These are phyloP conservation scores for Marchantia paleacea DNA, from an alignment of 225 moss, liverwort and hornwort genomes.

Conservation along the genomic window DNA sequence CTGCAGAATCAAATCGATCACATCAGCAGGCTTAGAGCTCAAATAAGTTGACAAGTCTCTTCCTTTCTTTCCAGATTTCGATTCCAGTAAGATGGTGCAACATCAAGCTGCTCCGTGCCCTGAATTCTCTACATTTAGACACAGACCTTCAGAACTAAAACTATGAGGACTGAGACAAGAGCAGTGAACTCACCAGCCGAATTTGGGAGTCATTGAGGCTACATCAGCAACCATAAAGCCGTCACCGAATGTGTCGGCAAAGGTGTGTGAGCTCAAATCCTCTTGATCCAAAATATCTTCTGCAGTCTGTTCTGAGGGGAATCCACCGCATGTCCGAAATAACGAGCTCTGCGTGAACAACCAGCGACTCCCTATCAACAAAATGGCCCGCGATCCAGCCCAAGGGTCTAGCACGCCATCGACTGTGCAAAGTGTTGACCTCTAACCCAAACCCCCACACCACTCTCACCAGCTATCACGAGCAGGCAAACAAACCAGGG, in stretches of 20 bases:
- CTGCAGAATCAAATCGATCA: slow-evolving; percentile 15
- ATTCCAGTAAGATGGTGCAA: background rate
- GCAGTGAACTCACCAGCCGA: slow-evolving; percentile 58
- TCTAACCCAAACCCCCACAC: background rate
- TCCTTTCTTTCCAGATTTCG: too few species aligned
- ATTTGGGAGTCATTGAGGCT: slow-evolving; percentile 56
- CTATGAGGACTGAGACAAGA: background rate
- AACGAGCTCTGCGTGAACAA: background rate
- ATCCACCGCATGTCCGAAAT: background rate
- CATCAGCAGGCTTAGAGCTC: background rate
- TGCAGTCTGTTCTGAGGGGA: background rate
- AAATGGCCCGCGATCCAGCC: background rate
- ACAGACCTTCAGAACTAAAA: too few species aligned
- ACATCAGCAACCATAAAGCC: slow-evolving; percentile 53
- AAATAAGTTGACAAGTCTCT: too few species aligned
- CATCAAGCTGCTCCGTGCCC: background rate
- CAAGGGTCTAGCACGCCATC: background rate
- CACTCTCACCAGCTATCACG: background rate
- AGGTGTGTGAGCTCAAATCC: background rate
- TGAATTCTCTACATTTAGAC: background rate
- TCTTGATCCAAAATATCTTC: background rate
- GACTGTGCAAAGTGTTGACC: background rate
- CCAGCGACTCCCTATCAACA: background rate
- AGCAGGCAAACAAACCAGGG: background rate
- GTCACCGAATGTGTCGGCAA: background rate